Evolutionary conservation across 192 early-diverging fungal species (phyloP).

Genomic region (Entomortierella lignicola): DNA sequence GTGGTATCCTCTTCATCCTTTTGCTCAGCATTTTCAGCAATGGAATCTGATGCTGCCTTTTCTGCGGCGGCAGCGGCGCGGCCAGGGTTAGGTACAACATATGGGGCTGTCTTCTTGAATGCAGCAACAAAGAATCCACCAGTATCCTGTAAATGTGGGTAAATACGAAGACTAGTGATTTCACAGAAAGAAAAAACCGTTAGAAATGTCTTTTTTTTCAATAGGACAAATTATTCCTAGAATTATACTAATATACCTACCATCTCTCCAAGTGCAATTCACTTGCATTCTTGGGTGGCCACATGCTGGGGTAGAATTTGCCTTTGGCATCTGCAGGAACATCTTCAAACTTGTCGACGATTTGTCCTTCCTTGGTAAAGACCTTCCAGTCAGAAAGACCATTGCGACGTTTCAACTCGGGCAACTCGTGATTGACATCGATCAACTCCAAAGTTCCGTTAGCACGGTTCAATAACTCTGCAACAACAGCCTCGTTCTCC

Average conservation of each 20-base stretch:
- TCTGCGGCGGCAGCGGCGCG: conserved; percentile 64
- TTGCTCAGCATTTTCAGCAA: conserved; percentile 1
- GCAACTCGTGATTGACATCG: conserved; percentile 88
- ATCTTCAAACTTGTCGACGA: conserved; percentile 63
- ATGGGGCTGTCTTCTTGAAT: conserved; percentile 85
- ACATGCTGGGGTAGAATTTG: conserved; percentile 68
- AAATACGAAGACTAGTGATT: conserved; percentile 80
- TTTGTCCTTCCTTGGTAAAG: conserved; percentile 69
- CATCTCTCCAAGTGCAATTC: conserved; percentile 77
- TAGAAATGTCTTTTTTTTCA: conserved; percentile 26
- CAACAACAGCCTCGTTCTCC: conserved; percentile 97
- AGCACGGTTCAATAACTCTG: conserved; percentile 74
- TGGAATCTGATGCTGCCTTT: conserved; percentile 35
- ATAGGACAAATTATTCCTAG: no score
- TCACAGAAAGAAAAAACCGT: conserved; percentile 25
- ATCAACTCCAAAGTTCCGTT: conserved; percentile 82
- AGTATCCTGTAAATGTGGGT: conserved; percentile 94
- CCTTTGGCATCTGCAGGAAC: conserved; percentile 49
- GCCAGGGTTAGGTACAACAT: conserved; percentile 51
- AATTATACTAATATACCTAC: conserved; percentile 14
- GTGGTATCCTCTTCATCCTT: conserved; percentile 23
- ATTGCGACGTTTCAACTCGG: conserved; percentile 80
- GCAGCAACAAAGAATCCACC: conserved; percentile 99
- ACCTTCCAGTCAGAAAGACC: conserved; percentile 92
- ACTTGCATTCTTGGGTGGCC: conserved; percentile 70